These are phyloP conservation scores for Arctostaphylos glauca DNA, from an alignment of 148 eudicot species.

Conservation along the genomic window DNA sequence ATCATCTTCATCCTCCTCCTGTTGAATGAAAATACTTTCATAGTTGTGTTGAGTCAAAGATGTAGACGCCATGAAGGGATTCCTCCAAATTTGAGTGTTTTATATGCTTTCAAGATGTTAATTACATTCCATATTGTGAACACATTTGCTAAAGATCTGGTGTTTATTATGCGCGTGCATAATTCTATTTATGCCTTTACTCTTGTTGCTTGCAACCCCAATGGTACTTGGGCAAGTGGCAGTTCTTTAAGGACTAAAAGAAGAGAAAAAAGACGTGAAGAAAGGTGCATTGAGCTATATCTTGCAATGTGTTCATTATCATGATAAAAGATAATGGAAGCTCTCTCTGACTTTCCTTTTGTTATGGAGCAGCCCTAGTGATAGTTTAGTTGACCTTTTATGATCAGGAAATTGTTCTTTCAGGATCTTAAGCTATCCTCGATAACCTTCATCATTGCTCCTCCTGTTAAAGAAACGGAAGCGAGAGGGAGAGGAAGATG, in stretches of 20 bases:
- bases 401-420: background rate
- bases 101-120: background rate
- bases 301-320: background rate
- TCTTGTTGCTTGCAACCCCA: background rate
- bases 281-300: no score
- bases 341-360: background rate
- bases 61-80: no score
- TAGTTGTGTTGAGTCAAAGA: no score
- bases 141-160: background rate
- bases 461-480: background rate
- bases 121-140: background rate
- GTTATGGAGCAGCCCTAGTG: background rate
- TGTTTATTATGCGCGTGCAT: background rate
- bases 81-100: no score
- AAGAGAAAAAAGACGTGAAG: no score
- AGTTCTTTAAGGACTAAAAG: no score
- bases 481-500: background rate
- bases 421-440: background rate
- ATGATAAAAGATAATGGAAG: background rate
- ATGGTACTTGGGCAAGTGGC: background rate
- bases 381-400: background rate
- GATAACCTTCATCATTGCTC: background rate
- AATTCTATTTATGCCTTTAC: no score
- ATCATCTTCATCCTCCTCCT: constrained; percentile 94
- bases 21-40: no score